Percentiles rank a stretch among this genome's conserved stretches.
Conservation (phyloP, 1,284 basidiomycete species). For the Fistulinella cinereoalba region DNA sequence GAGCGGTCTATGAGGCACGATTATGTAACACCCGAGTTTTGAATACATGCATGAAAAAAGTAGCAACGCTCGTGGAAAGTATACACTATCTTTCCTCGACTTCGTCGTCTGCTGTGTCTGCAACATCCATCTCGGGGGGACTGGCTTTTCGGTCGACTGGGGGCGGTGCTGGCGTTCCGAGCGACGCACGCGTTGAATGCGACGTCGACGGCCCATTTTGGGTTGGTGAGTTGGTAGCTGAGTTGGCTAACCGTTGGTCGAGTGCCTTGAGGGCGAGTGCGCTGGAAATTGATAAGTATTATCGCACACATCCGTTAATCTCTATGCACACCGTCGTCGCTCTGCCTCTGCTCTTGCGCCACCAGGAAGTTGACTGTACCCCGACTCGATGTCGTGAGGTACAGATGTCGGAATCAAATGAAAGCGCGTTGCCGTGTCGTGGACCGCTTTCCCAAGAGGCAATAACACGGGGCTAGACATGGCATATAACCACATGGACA, state of each 20-base stretch:
- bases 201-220: conserved; percentile 39
- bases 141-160: conserved; percentile 36
- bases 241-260: conserved; percentile 83
- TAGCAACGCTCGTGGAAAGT: background rate
- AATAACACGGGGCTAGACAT: conserved; percentile 49
- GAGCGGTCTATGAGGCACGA: background rate
- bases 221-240: conserved; percentile 42
- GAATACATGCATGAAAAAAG: background rate
- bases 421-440: conserved; percentile 69
- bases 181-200: conserved; percentile 36
- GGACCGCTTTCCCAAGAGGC: conserved; percentile 65
- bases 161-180: conserved; percentile 35
- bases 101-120: conserved; percentile 18
- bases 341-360: conserved; percentile 93
- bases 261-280: conserved; percentile 94
- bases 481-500: conserved; percentile 37
- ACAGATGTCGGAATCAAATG: conserved; percentile 71
- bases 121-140: conserved; percentile 31
- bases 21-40: conserved; percentile 20
- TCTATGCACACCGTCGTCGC: conserved; percentile 65
- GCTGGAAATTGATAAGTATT: conserved; percentile 37
- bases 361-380: conserved; percentile 77
- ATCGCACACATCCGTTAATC: background rate
- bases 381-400: conserved; percentile 64
- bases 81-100: conserved; percentile 23